phyloP scores from a whole-genome alignment of 371 early-diverging fungal species.

The Rhizomucor pusillus region DNA sequence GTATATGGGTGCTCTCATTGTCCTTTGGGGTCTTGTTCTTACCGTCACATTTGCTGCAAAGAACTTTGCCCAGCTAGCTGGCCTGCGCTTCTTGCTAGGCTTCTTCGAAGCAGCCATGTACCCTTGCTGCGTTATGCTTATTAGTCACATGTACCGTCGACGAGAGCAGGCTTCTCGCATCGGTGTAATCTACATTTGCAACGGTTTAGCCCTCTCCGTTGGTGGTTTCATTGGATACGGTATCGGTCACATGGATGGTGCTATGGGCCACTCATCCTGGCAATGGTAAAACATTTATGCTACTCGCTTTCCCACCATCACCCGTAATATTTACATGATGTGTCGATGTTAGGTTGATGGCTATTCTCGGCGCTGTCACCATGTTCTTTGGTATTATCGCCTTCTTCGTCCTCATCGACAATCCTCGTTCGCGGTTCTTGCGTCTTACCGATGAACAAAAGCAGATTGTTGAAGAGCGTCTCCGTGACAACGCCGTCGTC shows the following conservation, averaged over 20 bases:
- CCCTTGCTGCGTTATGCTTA: conserved; percentile 24
- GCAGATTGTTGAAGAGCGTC: conserved; percentile 22
- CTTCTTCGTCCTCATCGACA: conserved; percentile 24
- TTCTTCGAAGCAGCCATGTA: conserved; percentile 33
- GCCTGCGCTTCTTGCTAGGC: conserved; percentile 25
- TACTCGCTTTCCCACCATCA: not conserved
- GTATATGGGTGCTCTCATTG: conserved; percentile 22
- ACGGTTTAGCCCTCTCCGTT: conserved; percentile 46
- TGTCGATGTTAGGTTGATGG: conserved; percentile 18
- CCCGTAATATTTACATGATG: not conserved
- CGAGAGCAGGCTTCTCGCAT: conserved; percentile 23
- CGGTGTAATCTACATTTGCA: conserved; percentile 22
- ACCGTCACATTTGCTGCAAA: conserved; percentile 18
- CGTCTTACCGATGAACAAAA: conserved; percentile 17
- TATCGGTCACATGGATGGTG: conserved; percentile 43
- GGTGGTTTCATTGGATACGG: conserved; percentile 61
- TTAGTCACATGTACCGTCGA: conserved; percentile 24
- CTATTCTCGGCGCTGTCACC: conserved; percentile 30
- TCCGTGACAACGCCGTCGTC: conserved; percentile 28
- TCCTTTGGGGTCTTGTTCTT: conserved; percentile 28
- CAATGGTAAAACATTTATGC: conserved; percentile 31
- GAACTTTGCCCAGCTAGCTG: conserved; percentile 28
- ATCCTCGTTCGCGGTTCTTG: conserved; percentile 18
- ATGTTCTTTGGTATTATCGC: conserved; percentile 12
- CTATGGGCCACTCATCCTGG: conserved; percentile 41